Evolutionary conservation across 371 early-diverging fungal species (phyloP), one percentile per base, ranked within the genome.

Genomic region (Mucor plumbeus): DNA sequence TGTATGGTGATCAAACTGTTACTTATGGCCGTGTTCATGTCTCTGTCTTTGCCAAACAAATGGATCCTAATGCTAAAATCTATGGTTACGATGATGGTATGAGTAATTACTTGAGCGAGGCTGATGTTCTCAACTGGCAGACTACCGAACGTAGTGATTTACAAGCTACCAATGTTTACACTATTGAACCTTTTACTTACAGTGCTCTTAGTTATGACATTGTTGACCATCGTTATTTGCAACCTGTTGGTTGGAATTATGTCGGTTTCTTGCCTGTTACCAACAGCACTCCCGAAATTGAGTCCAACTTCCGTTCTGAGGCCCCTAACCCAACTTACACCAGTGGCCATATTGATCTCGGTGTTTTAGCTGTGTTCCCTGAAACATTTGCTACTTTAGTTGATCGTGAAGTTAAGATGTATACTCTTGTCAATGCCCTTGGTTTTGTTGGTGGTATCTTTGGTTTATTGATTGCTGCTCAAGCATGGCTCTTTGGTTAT

Each of bases 361-460:
- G 79, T 57, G 17, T 74, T 9, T 39, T 83, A 13, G 69, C 75
- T 15, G 58, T 83, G 11, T 68, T 63, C 43, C 81, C 81, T 17
- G 36, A 71, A 11, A 47, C 26, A 9, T 83, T 66, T 56, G 75
- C 65, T 8, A 58, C 50, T 8, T 43, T 69, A 7, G 64, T 64
- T 9, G 74, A 73, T 19, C 79, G 79, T 53, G 83, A 83, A 60
- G 76, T 78, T 65, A 83, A 83, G 69, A 73, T 83, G 71, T 83
- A 80, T 43, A 80, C 79, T 6, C 64, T 83, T 7, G 65, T 83
- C 31, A 83, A 83, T 59, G 83, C 81, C 1, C 71, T 83, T 53
- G 83, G 83, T 60, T 80, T 83, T 43, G 78, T 80, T 7, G 83
- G 83, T 69, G 83, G 83, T 73, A 75, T 83, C 60, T 79, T 83